phyloP scores from a whole-genome alignment of 768 basidiomycete species.

The Collybia mongolica region DNA sequence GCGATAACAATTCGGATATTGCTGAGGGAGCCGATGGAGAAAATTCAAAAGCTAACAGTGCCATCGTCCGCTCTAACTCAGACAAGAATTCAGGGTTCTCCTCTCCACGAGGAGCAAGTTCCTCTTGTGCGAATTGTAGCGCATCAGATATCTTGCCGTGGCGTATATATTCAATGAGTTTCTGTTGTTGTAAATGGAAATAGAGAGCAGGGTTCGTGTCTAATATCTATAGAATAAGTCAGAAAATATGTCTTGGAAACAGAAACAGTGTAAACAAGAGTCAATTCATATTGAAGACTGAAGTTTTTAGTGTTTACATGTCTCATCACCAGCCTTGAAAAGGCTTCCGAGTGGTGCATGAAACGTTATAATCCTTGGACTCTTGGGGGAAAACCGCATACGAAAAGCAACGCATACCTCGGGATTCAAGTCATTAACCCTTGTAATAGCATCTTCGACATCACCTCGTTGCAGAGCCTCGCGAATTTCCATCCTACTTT shows the following conservation, averaged over 20 bases:
- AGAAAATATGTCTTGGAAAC: slow-evolving; percentile 14
- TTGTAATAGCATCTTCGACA: slow-evolving; percentile 92
- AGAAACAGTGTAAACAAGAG: slow-evolving; percentile 19
- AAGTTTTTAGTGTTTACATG: slow-evolving; percentile 68
- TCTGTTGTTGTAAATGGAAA: slow-evolving; percentile 95
- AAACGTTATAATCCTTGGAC: slow-evolving; percentile 82
- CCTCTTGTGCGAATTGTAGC: slow-evolving; percentile 87
- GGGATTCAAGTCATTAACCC: slow-evolving; percentile 93
- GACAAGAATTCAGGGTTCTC: slow-evolving; percentile 91
- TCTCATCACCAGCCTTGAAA: slow-evolving; percentile 83
- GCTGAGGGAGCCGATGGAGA: slow-evolving; percentile 56
- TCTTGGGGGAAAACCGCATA: slow-evolving; percentile 6
- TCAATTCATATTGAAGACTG: slow-evolving; percentile 94
- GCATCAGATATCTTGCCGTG: slow-evolving; percentile 77
- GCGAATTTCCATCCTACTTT: slow-evolving; percentile 91
- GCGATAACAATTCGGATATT: slow-evolving; percentile 79
- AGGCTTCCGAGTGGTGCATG: slow-evolving; percentile 99
- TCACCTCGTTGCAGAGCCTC: slow-evolving; percentile 93
- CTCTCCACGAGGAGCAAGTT: slow-evolving; percentile 92
- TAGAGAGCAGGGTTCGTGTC: slow-evolving; percentile 93
- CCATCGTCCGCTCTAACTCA: slow-evolving; percentile 95
- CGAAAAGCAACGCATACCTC: slow-evolving; percentile 65
- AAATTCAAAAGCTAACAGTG: slow-evolving; percentile 80
- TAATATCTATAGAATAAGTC: slow-evolving; percentile 67
- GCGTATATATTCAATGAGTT: slow-evolving; percentile 92